Evolutionary conservation across 1,284 basidiomycete genomes (phyloP), one percentile per base, ranked within the genome.

Genomic region (Agaricales sp.): DNA sequence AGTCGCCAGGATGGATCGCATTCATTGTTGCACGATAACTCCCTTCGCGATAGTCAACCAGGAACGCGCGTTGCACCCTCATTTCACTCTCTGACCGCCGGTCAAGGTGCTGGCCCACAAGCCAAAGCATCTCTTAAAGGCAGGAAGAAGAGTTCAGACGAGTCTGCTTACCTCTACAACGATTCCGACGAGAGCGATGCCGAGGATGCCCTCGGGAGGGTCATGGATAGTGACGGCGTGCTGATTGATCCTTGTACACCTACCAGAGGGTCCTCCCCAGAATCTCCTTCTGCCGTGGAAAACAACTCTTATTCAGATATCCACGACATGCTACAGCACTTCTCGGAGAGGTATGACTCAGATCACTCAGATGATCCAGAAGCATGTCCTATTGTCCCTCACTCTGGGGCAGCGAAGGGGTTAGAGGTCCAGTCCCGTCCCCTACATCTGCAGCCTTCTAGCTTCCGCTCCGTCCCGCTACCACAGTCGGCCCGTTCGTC

Each of bases 21-120:
- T n/a, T 21, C 44, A 24, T 11, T 43, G 11, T 16, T 12, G 30
- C 26, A 30, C 6, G 26, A 6, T 6, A 30, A 6, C 6, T 14
- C 26, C 26, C 6, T 30, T 30, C 26, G 26, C 26, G 26, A 30
- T 30, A 6, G 6, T 30, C 26, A 30, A 14, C 26, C 26, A 30
- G 44, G 21, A 45, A 84, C 82, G 26, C 77, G 81, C 53, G 75
- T 74, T 3, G 80, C 82, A 0, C 83, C 85, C 48, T 78, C 82
- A 2, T 87, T 87, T 57, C 84, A 86, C 60, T 85, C 82, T 12
- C 73, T 86, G 25, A 84, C 78, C 8, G 77, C 75, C 26, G 71
- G 68, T 47, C 74, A 78, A 55, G 59, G 60, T 39, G 57, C 58
- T 41, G 59, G 63, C 21, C 26, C 60, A 51, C 62, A 59, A 47